phyloP scores from a whole-genome alignment of 257 asterid species.

The Thymus mandschuricus region DNA sequence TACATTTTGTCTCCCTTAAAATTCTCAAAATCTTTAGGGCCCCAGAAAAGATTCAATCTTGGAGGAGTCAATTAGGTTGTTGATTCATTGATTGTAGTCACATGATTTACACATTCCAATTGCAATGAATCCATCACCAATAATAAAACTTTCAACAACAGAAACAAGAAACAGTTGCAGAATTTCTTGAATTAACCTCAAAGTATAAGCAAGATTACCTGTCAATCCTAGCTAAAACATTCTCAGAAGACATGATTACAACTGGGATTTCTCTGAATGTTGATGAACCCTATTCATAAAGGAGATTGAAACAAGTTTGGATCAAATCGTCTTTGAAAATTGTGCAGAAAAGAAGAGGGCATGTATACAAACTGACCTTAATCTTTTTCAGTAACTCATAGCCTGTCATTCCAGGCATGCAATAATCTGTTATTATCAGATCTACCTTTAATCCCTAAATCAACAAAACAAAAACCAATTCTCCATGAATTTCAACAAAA shows the following conservation, averaged over 20 bases:
- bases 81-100: slow-evolving; percentile 47
- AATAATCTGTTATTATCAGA: slow-evolving; percentile 87
- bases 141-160: not conserved
- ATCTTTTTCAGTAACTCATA: slow-evolving; percentile 83
- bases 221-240: slow-evolving; percentile 78
- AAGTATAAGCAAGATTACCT: slow-evolving; percentile 49
- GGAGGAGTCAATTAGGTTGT: slow-evolving; percentile 38
- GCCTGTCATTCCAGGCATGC: slow-evolving; percentile 98
- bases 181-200: not conserved
- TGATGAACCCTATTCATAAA: slow-evolving; percentile 74
- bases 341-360: not conserved
- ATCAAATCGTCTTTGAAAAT: not conserved
- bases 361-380: slow-evolving; percentile 51
- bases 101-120: slow-evolving; percentile 6
- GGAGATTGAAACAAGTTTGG: slow-evolving; percentile 22
- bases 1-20: slow-evolving; percentile 23
- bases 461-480: slow-evolving; percentile 20
- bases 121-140: slow-evolving; percentile 15
- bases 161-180: not conserved
- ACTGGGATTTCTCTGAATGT: slow-evolving; percentile 86
- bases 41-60: slow-evolving; percentile 39
- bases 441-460: slow-evolving; percentile 82
- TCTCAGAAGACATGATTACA: slow-evolving; percentile 95
- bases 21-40: slow-evolving; percentile 23
- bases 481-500: slow-evolving; percentile 7